Percentiles rank a stretch among this genome's conserved stretches.
phyloP scores from a whole-genome alignment of 2,329 filamentous ascomycete genomes.

The Neofusicoccum sp. region DNA sequence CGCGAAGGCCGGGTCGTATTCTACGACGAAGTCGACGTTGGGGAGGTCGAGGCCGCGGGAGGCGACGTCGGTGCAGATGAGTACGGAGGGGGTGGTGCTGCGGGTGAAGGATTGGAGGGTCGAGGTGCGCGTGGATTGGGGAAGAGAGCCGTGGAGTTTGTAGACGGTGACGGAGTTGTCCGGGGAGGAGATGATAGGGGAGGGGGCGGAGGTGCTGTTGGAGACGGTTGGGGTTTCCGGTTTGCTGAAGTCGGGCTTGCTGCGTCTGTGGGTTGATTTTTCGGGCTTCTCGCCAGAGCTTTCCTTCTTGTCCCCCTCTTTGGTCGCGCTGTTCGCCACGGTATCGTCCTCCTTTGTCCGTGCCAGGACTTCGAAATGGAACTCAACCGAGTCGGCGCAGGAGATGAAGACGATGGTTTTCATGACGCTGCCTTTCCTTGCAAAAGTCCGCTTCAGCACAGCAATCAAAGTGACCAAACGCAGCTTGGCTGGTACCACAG shows the following conservation, averaged over 20 bases:
- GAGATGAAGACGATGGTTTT: constrained; percentile 97
- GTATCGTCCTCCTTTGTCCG: background rate
- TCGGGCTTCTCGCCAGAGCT: constrained; percentile 26
- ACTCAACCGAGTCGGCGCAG: constrained; percentile 94
- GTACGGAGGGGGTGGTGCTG: constrained; percentile 71
- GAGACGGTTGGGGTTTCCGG: constrained; percentile 25
- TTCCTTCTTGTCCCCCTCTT: constrained; percentile 24
- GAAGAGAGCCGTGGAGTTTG: constrained; percentile 87
- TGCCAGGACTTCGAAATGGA: constrained; percentile 83
- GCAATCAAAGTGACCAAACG: constrained; percentile 84
- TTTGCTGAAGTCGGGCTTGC: constrained; percentile 21
- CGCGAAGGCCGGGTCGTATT: constrained; percentile 94
- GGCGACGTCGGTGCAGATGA: constrained; percentile 93
- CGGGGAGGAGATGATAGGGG: constrained; percentile 61
- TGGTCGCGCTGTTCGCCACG: background rate
- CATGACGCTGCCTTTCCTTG: constrained; percentile 86
- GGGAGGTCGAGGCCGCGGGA: constrained; percentile 94
- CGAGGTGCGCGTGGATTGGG: constrained; percentile 81
- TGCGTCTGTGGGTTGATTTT: constrained; percentile 6
- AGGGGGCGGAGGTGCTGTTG: constrained; percentile 65
- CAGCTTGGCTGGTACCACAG: constrained; percentile 83
- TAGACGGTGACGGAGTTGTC: constrained; percentile 78
- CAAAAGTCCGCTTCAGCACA: constrained; percentile 81
- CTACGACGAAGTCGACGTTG: constrained; percentile 89
- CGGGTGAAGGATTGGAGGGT: constrained; percentile 78